Conservation (phyloP, 1,139 yeast genomes). For the Sugiyamaella neomexicana region DNA sequence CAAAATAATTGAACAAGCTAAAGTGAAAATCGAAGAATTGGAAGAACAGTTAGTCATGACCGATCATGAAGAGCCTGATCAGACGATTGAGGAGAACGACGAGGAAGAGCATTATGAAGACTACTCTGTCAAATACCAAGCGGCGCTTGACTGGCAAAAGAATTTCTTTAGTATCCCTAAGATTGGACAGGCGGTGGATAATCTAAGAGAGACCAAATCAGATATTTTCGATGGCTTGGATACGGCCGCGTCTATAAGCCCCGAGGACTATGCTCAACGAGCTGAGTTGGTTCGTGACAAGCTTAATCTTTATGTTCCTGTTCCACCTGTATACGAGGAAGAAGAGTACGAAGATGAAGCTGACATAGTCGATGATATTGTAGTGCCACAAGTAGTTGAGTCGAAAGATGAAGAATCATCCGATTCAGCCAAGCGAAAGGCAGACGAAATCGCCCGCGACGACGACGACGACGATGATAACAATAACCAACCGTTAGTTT, state of each 20-base stretch:
- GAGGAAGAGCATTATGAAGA: constrained; percentile 25
- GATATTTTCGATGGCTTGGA: constrained; percentile 7
- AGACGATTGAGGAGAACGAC: background rate
- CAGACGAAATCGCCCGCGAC: constrained; percentile 11
- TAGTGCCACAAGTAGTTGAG: background rate
- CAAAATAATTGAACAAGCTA: constrained; percentile 45
- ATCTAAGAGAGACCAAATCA: constrained; percentile 14
- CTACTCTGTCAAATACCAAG: constrained; percentile 23
- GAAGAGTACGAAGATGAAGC: constrained; percentile 17
- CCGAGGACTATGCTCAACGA: constrained; percentile 11
- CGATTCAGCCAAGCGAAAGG: constrained; percentile 14
- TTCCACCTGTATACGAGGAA: constrained; percentile 21
- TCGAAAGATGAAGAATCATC: background rate
- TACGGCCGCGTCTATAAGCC: constrained; percentile 1
- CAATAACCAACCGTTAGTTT: constrained; percentile 12
- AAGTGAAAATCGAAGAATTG: constrained; percentile 25
- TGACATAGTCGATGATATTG: background rate
- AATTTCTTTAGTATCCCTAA: constrained; percentile 20
- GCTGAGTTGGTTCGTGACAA: constrained; percentile 18
- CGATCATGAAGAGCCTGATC: constrained; percentile 23
- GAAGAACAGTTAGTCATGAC: constrained; percentile 16
- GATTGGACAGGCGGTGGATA: constrained; percentile 15
- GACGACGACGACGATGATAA: constrained; percentile 16
- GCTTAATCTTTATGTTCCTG: constrained; percentile 24
- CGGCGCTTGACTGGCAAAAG: constrained; percentile 24